Base-by-base conservation (phyloP, 352 stramenopile species). In the Phytophthora nicotianae region DNA sequence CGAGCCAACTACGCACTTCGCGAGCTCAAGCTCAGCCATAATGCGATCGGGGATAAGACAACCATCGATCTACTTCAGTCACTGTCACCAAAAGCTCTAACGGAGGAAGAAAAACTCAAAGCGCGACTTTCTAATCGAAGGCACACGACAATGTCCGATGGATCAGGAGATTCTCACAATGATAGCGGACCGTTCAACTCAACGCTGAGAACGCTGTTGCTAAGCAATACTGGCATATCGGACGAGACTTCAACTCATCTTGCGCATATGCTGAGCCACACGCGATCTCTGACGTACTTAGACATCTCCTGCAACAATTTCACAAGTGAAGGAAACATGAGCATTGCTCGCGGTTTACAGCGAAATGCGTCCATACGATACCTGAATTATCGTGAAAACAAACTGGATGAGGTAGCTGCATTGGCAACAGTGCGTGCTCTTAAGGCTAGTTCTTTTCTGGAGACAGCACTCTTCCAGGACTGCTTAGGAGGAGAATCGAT, bases 21-120 rank as follows among this genome's bases (percentile, higher is more conserved):
- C 5, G 65, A 88, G 17, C 74, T 93, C 32, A 74, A 72, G 26
- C 79, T 93, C 23, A 90, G 70, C 10, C 82, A 91, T 65, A 93
- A 93, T 38, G 68, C 68, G 43, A 81, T 93, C 26, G 78, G 75
- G 24, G 77, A 89, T 50, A 59, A 58, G 27, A 89, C 85, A 50
- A 68, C 70, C 5, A 61, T 66, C 16, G 80, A 91, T 16, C 55
- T 93, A 8, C 64, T 91, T 11, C 57, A 70, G 6, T 66, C 84
- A 6, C 56, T 93, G 5, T 63, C 76, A 9, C 67, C 76, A 13
- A 75, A 74, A 24, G 50, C 71, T 24, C 40, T 77, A 2, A 83
- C 67, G 0, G 68, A 81, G n/a, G 68, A 89, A 50, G 66, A 86
- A 38, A 58, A 79, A 38, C 65, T 90, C 23, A 89, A 93, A 56